Percentiles rank a stretch among this genome's conserved stretches.
These are phyloP conservation scores for Heteromeles arbutifolia DNA, from an alignment of 306 rosid genomes.

Conservation along the genomic window DNA sequence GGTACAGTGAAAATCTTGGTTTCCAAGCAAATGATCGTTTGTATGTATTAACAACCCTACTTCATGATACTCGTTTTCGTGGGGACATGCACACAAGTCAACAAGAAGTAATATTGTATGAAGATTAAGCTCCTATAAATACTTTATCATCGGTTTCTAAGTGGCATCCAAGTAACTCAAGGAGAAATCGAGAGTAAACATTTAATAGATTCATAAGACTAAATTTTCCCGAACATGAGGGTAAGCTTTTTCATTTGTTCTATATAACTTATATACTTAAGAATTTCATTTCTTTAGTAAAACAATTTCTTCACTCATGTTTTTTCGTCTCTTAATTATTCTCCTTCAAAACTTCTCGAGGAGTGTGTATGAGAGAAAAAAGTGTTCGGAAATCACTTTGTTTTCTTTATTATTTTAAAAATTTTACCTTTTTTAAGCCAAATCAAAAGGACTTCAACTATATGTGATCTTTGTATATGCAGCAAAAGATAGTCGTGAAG, in stretches of 20 bases:
- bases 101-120: not conserved
- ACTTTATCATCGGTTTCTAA: not conserved
- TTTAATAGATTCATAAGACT: not conserved
- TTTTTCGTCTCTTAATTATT: no score
- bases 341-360: no score
- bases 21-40: not conserved
- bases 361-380: no score
- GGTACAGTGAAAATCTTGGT: not conserved
- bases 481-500: conserved; percentile 28
- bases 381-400: not conserved
- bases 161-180: not conserved
- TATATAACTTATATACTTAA: no score
- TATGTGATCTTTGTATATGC: not conserved
- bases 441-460: not conserved
- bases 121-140: not conserved
- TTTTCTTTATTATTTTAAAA: not conserved
- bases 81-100: not conserved
- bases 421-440: not conserved
- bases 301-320: no score
- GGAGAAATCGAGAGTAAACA: not conserved
- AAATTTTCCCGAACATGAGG: not conserved
- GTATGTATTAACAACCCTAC: not conserved
- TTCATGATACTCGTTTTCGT: not conserved
- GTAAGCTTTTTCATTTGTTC: not conserved
- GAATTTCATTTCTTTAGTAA: no score